Evolutionary conservation across 2,329 filamentous ascomycete genomes (phyloP), one percentile per base, ranked within the genome.

Genomic region (Lasiodiplodia citricola): DNA sequence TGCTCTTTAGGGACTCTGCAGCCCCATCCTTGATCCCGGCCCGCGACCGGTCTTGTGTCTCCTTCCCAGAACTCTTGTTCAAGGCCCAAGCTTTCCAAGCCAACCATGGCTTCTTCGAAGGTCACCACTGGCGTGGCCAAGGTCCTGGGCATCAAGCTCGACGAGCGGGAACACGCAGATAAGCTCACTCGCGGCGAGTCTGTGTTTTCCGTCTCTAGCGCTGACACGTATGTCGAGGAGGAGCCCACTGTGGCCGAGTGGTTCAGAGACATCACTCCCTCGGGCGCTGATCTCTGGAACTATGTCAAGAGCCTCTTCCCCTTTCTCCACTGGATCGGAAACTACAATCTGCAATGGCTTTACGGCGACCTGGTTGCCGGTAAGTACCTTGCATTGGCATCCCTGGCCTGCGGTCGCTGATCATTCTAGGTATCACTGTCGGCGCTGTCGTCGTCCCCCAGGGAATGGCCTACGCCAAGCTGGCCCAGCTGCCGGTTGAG

Each of bases 341-440:
- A 90, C 73, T 99, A 99, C 83, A 99, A 99, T 77, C 13, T 90
- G 4, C 90, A 94, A 83, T 99, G 96, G 96, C 81, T 97, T 6
- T 79, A 89, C 18, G 96, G 96, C 74, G 96, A 99, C 81, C 80
- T 90, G 87, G 80, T 98, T 98, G 76, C 90, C 88, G 67, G 93
- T 96, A 44, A 98, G 87, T 97, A 47, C 44, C 77, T 92, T 90
- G 10, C 16, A 8, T 37, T 3, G 3, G 31, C 10, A 13, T 16
- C 18, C 41, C 28, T 18, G 18, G 7, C 41, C 28, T 31, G 23
- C 51, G 6, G 3, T 38, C 21, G 38, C 60, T 67, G 58, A 70
- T 38, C n/a, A 25, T 51, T 28, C 6, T 21, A 89, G 87, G 88
- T 83, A 85, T 92, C 70, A 92, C 90, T 3, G 88, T 92, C 64